Evolutionary conservation across 148 eudicot species (phyloP).

Genomic region (Diospyros lotus): DNA sequence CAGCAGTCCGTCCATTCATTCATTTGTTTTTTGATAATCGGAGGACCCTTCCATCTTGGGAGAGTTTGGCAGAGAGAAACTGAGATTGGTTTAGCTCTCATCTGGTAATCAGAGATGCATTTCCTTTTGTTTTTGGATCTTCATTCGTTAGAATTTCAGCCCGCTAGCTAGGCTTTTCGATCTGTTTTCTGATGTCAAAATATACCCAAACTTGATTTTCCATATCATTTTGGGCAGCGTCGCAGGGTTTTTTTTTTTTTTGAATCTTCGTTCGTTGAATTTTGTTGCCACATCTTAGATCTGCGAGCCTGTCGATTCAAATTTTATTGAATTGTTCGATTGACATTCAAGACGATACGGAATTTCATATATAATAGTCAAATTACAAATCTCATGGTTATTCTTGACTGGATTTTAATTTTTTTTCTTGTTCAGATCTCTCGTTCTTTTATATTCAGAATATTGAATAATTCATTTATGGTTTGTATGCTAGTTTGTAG

Average conservation of each 20-base stretch:
- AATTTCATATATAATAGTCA: neutral
- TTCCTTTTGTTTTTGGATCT: neutral
- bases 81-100: neutral
- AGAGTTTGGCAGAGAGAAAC: neutral
- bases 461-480: neutral
- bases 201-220: neutral
- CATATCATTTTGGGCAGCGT: neutral
- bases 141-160: neutral
- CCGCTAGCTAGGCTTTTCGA: neutral
- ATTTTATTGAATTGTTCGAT: neutral
- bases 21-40: neutral
- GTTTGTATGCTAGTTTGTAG: neutral
- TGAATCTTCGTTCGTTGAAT: neutral
- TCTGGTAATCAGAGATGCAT: neutral
- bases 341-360: neutral
- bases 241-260: neutral
- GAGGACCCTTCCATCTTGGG: neutral
- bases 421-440: neutral
- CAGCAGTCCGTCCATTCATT: neutral
- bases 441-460: neutral
- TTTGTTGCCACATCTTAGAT: neutral
- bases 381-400: neutral
- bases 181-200: no score
- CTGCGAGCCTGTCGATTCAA: neutral
- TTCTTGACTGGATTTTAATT: neutral